phyloP scores from a whole-genome alignment of 116 monocot genomes.

The Posidonia oceanica region DNA sequence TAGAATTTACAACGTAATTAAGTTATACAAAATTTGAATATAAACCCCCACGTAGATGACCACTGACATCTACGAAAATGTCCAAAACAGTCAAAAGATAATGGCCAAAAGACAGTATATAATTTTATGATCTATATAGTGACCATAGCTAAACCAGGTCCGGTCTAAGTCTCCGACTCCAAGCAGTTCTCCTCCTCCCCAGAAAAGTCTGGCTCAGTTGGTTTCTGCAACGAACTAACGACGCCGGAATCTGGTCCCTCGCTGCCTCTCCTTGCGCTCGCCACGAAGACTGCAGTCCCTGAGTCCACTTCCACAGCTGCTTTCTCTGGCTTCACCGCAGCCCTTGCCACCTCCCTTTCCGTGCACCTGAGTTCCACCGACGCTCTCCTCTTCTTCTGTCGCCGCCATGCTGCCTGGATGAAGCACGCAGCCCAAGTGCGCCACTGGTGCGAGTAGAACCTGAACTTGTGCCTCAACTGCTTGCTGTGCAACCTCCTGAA shows the following conservation, averaged over 20 bases:
- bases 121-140: too few relatives aligned
- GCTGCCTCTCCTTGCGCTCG: neutral
- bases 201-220: constrained; percentile 58
- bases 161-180: too few relatives aligned
- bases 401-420: constrained; percentile 77
- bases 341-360: neutral
- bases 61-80: too few relatives aligned
- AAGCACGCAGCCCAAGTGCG: constrained; percentile 80
- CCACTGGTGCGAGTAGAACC: constrained; percentile 89
- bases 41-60: too few relatives aligned
- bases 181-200: constrained; percentile 28
- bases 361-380: constrained; percentile 16
- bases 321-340: neutral
- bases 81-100: too few relatives aligned
- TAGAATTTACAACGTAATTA: too few relatives aligned
- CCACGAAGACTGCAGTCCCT: constrained; percentile 13
- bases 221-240: constrained; percentile 30
- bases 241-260: neutral
- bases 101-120: too few relatives aligned
- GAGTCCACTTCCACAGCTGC: neutral
- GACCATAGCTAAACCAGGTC: too few relatives aligned
- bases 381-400: constrained; percentile 26
- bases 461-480: constrained; percentile 61
- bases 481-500: constrained; percentile 76
- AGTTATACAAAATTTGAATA: too few relatives aligned